Evolutionary conservation across 768 basidiomycete species (phyloP), one percentile per base, ranked within the genome.

Genomic region (Leucogyrophana mollusca): DNA sequence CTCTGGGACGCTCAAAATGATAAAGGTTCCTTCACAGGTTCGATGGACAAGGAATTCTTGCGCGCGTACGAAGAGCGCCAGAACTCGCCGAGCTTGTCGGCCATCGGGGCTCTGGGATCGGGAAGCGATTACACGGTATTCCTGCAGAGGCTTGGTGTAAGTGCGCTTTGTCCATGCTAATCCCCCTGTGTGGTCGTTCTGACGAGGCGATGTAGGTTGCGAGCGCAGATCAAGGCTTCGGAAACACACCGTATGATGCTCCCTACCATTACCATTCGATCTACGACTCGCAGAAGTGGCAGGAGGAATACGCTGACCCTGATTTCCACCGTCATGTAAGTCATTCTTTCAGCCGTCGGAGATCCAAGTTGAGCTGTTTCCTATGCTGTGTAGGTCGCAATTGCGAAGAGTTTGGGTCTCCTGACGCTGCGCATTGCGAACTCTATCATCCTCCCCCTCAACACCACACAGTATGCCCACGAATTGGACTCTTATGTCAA

Each of bases 101-200:
- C 16, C 7, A 65, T 93, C 27, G 32, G 34, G 0, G 77, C 88
- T 13, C 68, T 93, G n/a, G 91, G 91, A 33, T 88, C 85, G 42
- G 91, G 91, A 20, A 91, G 89, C 47, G 95, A 97, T 65, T 97
- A 77, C 55, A 96, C 94, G 0, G 86, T 91, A 9, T 96, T 97
- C 71, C 67, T 98, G 56, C 91, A 97, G 64, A 73, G 83, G 34
- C 72, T 83, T 42, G 87, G 87, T 2, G 78, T 87, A 43, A 66
- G 79, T 37, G 50, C 54, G 24, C 23, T 30, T 18, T n/a, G 9
- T 24, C 25, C 13, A 30, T 30, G n/a, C n/a, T n/a, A n/a, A n/a
- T n/a, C n/a, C 27, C 7, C 27, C 6, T 30, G 27, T 47, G 24
- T 14, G 14, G 20, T 25, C 23, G 17, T 11, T 9, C 17, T 23